A percentile compares a stretch with the other conserved stretches of the same genome.
Conservation (phyloP, 2,329 filamentous ascomycete species). For the Sporothrix dimorphospora region DNA sequence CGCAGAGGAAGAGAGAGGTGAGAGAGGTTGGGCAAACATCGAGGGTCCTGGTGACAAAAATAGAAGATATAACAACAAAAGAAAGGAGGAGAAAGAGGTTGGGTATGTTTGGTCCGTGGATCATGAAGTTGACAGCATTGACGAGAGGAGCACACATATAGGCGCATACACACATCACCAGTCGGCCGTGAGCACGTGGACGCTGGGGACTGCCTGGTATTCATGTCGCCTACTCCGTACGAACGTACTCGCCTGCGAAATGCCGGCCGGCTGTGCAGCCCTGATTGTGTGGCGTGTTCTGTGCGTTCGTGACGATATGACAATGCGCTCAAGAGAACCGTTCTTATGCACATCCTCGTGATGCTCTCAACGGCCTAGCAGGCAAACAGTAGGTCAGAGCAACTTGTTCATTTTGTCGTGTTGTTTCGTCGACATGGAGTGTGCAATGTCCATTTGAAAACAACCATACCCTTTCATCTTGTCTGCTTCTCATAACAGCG, state of each 20-base stretch:
- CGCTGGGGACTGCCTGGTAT: background rate
- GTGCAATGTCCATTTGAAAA: too few relatives aligned
- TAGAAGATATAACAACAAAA: background rate
- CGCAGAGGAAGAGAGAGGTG: too few relatives aligned
- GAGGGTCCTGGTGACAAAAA: background rate
- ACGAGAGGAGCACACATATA: background rate
- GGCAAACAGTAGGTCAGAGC: background rate
- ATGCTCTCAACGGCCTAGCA: too few relatives aligned
- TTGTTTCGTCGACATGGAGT: background rate
- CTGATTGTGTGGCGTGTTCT: background rate
- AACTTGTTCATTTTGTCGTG: background rate
- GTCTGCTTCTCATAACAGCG: too few relatives aligned
- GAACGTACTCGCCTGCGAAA: background rate
- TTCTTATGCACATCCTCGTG: too few relatives aligned
- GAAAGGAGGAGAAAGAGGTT: background rate
- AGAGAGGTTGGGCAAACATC: background rate
- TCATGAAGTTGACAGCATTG: background rate
- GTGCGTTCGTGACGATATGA: background rate
- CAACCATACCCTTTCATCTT: too few relatives aligned
- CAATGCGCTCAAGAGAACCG: background rate
- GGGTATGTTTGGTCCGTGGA: background rate
- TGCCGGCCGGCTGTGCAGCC: background rate
- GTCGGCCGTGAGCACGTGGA: background rate
- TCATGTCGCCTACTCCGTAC: background rate
- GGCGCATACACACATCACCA: background rate